Evolutionary conservation across 1,139 yeast genomes (phyloP).

Genomic region (Wickerhamomyces sp.): DNA sequence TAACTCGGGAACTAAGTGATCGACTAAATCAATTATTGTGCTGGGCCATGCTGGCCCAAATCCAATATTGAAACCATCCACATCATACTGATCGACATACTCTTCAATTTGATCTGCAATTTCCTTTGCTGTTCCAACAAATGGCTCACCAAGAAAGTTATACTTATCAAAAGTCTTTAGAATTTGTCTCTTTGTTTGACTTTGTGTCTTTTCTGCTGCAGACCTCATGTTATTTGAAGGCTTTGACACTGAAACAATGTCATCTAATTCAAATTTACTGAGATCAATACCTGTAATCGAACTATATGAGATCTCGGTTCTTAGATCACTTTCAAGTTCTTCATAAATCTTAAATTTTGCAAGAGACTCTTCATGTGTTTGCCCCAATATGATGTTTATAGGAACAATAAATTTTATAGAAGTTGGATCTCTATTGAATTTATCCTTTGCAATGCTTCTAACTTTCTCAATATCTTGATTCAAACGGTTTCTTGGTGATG

Average conservation of each 20-base stretch:
- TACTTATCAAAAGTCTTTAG: constrained; percentile 1
- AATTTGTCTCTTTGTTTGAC: constrained; percentile 2
- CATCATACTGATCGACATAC: constrained; percentile 29
- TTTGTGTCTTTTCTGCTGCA: neutral
- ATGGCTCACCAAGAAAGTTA: constrained; percentile 1
- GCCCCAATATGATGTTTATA: constrained; percentile 22
- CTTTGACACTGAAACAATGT: constrained; percentile 22
- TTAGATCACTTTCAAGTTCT: constrained; percentile 23
- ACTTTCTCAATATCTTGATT: constrained; percentile 18
- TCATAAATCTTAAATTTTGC: constrained; percentile 20
- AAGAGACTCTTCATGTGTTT: constrained; percentile 27
- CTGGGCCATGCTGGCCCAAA: constrained; percentile 28
- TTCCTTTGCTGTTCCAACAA: constrained; percentile 26
- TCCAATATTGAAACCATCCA: constrained; percentile 32
- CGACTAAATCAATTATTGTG: constrained; percentile 28
- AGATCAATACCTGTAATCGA: constrained; percentile 30
- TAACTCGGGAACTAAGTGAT: constrained; percentile 29
- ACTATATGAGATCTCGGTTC: constrained; percentile 27
- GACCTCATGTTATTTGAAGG: neutral
- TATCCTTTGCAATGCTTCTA: constrained; percentile 21
- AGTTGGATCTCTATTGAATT: constrained; percentile 21
- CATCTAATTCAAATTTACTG: constrained; percentile 21
- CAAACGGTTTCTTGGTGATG: constrained; percentile 21
- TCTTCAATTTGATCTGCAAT: constrained; percentile 28
- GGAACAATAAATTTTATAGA: constrained; percentile 24